Percentiles rank a stretch among this genome's conserved stretches.
These are phyloP conservation scores for Ganoderma sinense DNA, from an alignment of 1,284 basidiomycete species.

Conservation along the genomic window DNA sequence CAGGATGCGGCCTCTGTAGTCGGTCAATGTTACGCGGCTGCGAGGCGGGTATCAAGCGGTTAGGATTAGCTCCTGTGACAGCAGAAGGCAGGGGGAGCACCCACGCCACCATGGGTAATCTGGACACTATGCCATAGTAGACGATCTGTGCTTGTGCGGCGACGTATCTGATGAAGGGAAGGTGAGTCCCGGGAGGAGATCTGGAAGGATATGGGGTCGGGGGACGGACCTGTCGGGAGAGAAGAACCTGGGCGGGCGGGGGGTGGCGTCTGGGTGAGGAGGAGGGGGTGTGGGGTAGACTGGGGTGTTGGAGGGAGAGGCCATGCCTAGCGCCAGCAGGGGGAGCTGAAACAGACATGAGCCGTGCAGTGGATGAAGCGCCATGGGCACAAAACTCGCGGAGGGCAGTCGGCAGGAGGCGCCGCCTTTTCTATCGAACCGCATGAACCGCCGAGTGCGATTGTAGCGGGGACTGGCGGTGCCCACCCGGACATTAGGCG, in stretches of 20 bases:
- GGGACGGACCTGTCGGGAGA: conserved; percentile 38
- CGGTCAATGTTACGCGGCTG: conserved; percentile 49
- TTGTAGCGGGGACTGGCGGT: conserved; percentile 1
- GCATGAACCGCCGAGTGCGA: conserved; percentile 20
- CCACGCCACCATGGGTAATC: conserved; percentile 61
- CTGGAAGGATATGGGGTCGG: background rate
- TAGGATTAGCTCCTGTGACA: conserved; percentile 29
- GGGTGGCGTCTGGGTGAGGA: conserved; percentile 4
- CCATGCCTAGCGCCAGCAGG: conserved; percentile 25
- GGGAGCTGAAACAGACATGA: conserved; percentile 28
- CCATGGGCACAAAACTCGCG: conserved; percentile 17
- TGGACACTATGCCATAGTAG: conserved; percentile 46
- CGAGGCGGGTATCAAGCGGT: conserved; percentile 34
- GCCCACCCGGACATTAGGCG: conserved; percentile 5
- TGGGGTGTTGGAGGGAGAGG: conserved; percentile 24
- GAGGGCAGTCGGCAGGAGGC: conserved; percentile 12
- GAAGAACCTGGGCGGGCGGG: conserved; percentile 17
- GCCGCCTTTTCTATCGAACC: conserved; percentile 27
- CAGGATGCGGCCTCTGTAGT: conserved; percentile 58
- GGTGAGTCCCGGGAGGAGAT: background rate
- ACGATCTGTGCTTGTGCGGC: conserved; percentile 55
- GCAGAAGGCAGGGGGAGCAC: conserved; percentile 35
- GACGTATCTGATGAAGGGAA: conserved; percentile 47
- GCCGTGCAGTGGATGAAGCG: conserved; percentile 25
- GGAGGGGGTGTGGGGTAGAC: conserved; percentile 15